Conservation (phyloP, 2,329 filamentous ascomycete species). For the Ceratocystis ficicola region DNA sequence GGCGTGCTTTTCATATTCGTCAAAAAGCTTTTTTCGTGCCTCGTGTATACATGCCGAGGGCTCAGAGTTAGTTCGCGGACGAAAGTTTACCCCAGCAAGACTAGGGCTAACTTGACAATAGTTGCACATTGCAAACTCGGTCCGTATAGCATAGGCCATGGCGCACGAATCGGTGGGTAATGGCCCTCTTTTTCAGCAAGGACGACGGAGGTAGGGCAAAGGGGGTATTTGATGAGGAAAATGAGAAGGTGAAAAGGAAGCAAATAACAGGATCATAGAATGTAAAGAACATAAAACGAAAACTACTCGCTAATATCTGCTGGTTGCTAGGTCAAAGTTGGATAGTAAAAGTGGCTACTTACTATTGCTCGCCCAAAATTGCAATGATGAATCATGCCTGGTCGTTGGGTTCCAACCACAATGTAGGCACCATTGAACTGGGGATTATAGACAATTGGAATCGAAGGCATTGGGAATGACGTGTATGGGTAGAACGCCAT, state of each 20-base stretch:
- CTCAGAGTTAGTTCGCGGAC: background rate
- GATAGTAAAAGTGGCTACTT: background rate
- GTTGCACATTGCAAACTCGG: background rate
- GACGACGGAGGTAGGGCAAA: background rate
- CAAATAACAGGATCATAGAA: background rate
- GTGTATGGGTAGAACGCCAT: background rate
- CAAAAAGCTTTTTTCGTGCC: constrained; percentile 2
- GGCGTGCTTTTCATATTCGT: background rate
- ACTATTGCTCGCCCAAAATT: background rate
- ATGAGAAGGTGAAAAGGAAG: background rate
- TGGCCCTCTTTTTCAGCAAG: background rate
- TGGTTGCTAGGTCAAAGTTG: background rate
- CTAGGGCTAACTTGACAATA: background rate
- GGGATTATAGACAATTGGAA: background rate
- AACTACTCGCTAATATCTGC: background rate
- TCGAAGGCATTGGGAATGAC: background rate
- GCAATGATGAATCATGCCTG: background rate
- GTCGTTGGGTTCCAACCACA: background rate
- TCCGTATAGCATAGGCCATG: constrained; percentile 4
- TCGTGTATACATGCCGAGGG: background rate
- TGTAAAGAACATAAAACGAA: background rate
- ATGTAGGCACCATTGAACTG: background rate
- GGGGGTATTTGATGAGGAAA: background rate
- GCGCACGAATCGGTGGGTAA: background rate
- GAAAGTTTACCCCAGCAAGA: background rate